A percentile compares a stretch with the other conserved stretches of the same genome.
These are phyloP conservation scores for Talaromyces wortmannii DNA, from an alignment of 495 filamentous ascomycete species.

Conservation along the genomic window DNA sequence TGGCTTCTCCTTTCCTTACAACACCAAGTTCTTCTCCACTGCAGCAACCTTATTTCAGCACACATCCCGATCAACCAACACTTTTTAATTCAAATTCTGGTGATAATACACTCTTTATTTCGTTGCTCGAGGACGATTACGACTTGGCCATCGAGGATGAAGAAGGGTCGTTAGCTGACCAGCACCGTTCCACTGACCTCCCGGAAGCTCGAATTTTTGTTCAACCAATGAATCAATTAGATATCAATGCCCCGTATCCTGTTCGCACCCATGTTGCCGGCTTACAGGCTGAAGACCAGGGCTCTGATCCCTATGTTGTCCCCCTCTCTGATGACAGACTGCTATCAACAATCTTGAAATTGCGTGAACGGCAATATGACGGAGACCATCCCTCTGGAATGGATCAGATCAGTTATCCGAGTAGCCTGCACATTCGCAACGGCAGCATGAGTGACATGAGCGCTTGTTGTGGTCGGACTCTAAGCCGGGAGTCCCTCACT, in stretches of 20 bases:
- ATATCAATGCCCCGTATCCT: constrained; percentile 27
- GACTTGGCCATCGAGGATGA: constrained; percentile 28
- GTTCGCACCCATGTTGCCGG: constrained; percentile 30
- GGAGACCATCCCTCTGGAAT: neutral
- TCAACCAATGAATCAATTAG: constrained; percentile 33
- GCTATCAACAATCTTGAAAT: constrained; percentile 69
- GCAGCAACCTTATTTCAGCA: constrained; percentile 13
- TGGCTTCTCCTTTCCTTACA: constrained; percentile 16
- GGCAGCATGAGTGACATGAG: constrained; percentile 9
- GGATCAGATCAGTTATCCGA: constrained; percentile 9
- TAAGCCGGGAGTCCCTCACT: neutral
- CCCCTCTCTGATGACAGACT: constrained; percentile 64
- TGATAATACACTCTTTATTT: constrained; percentile 34
- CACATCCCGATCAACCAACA: constrained; percentile 22
- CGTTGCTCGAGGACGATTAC: constrained; percentile 26
- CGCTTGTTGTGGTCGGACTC: constrained; percentile 5
- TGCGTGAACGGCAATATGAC: constrained; percentile 47
- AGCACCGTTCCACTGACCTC: constrained; percentile 20
- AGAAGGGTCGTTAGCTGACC: constrained; percentile 15
- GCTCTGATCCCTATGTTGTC: constrained; percentile 60
- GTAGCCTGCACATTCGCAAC: constrained; percentile 17
- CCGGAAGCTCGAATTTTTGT: constrained; percentile 24
- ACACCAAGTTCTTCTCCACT: constrained; percentile 21
- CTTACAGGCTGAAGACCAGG: constrained; percentile 50
- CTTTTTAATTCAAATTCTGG: constrained; percentile 25